Conservation (phyloP, 1,139 yeast genomes). For the Kazachstania sp. region DNA sequence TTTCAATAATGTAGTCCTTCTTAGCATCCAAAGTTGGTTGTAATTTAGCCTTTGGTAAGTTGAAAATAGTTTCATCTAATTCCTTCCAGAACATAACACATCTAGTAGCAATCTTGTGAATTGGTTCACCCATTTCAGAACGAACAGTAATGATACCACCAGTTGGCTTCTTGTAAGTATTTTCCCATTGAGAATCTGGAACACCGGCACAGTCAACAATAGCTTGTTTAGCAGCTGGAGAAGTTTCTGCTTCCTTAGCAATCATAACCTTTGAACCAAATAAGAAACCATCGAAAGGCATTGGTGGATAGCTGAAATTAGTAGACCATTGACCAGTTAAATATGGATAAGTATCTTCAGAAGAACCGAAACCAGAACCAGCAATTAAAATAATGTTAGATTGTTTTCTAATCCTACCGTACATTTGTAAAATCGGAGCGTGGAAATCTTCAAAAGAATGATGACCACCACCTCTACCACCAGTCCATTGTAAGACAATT, state of each 20-base stretch:
- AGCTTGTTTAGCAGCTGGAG: conserved; percentile 87
- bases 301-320: conserved; percentile 81
- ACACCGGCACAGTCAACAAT: conserved; percentile 90
- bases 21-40: conserved; percentile 72
- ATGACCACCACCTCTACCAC: conserved; percentile 99
- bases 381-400: conserved; percentile 83
- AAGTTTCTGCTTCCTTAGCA: conserved; percentile 91
- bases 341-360: conserved; percentile 94
- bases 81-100: conserved; percentile 97
- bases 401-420: conserved; percentile 87
- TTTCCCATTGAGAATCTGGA: conserved; percentile 82
- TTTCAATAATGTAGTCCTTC: conserved; percentile 76
- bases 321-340: conserved; percentile 94
- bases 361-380: conserved; percentile 97
- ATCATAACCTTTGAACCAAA: conserved; percentile 97
- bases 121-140: conserved; percentile 99
- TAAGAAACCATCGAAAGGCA: conserved; percentile 98
- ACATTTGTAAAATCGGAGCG: conserved; percentile 92
- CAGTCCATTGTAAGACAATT: conserved; percentile 97
- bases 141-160: conserved; percentile 95
- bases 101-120: conserved; percentile 96
- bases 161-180: conserved; percentile 86
- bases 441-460: conserved; percentile 99
- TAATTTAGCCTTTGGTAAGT: conserved; percentile 82
- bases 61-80: conserved; percentile 87